Evolutionary conservation across 352 stramenopile species (phyloP), one percentile per base, ranked within the genome.

Genomic region (Phytophthora capsici): DNA sequence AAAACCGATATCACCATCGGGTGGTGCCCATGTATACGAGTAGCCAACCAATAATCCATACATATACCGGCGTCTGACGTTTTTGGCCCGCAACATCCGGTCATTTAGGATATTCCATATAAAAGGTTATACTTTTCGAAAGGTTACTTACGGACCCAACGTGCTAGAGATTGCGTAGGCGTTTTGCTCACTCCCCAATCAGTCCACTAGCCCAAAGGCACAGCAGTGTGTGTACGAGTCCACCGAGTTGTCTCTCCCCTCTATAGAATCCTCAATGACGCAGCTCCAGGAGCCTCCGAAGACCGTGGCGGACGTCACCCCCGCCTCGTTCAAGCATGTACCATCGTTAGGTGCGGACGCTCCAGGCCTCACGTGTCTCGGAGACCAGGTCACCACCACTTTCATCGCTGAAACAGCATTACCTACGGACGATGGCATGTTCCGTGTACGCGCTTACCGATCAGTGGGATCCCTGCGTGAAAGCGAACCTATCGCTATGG

Each of bases 331-430:
- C 63, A 69, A 78, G 60, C 50, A 64, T 41, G 49, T 57, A 13
- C 53, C 69, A 7, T 22, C 65, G 17, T 19, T 74, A 6, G 75
- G 69, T n/a, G 64, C 77, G 12, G 70, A 83, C 44, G 79, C 84
- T 20, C 78, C 84, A 2, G 88, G 88, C 0, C 78, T 95, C 52
- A 95, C 88, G 40, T 92, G 84, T 57, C 72, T 95, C 1, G 88
- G 88, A 12, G 80, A 86, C 41, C 48, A 86, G 57, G 78, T 95
- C 41, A 67, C 66, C 58, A 94, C 88, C 23, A 57, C 66, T 51
- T 97, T 96, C 59, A 79, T 97, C 26, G 85, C 91, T 20, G 88
- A 97, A 70, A 96, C 89, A 36, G 75, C 77, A 43, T 63, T 97
- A 37, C 91, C 91, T 16, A 97, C 91, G 0, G 65, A 72, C 34